phyloP scores from a whole-genome alignment of 2,329 filamentous ascomycete species.

The Nothopassalora personata region DNA sequence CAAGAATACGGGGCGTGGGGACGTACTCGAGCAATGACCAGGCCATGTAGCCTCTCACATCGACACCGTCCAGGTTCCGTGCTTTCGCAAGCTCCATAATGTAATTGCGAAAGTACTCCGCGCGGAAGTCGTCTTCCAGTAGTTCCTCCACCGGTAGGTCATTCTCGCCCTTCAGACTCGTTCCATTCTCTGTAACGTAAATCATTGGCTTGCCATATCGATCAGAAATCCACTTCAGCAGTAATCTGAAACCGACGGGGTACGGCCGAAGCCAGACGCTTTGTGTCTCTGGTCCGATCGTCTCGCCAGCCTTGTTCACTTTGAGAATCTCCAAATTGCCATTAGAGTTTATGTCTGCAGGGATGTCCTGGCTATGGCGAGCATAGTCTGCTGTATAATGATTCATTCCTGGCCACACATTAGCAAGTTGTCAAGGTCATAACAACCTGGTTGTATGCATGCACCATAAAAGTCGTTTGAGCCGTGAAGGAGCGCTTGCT shows the following conservation, averaged over 20 bases:
- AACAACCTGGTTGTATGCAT: slow-evolving; percentile 50
- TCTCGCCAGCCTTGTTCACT: slow-evolving; percentile 62
- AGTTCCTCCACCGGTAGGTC: slow-evolving; percentile 65
- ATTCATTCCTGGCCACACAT: slow-evolving; percentile 45
- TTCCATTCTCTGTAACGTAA: slow-evolving; percentile 82
- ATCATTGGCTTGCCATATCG: slow-evolving; percentile 72
- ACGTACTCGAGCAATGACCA: slow-evolving; percentile 67
- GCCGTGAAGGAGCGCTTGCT: slow-evolving; percentile 69
- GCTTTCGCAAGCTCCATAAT: slow-evolving; percentile 72
- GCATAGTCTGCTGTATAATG: slow-evolving; percentile 88
- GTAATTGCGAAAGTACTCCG: slow-evolving; percentile 73
- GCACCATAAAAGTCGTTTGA: slow-evolving; percentile 92
- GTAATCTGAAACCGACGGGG: slow-evolving; percentile 70
- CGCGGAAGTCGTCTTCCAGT: slow-evolving; percentile 75
- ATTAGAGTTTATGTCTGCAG: slow-evolving; percentile 60
- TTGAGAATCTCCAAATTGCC: slow-evolving; percentile 72
- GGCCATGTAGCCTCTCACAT: slow-evolving; percentile 74
- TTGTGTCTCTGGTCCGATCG: slow-evolving; percentile 77
- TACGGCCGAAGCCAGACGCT: slow-evolving; percentile 75
- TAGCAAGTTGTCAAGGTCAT: background rate
- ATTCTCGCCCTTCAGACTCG: slow-evolving; percentile 76
- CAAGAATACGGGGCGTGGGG: slow-evolving; percentile 5
- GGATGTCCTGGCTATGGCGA: slow-evolving; percentile 58
- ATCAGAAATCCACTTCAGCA: slow-evolving; percentile 70
- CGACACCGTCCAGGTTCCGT: slow-evolving; percentile 64